Conservation (phyloP, 148 eudicot genomes). For the Cornus controversa region DNA sequence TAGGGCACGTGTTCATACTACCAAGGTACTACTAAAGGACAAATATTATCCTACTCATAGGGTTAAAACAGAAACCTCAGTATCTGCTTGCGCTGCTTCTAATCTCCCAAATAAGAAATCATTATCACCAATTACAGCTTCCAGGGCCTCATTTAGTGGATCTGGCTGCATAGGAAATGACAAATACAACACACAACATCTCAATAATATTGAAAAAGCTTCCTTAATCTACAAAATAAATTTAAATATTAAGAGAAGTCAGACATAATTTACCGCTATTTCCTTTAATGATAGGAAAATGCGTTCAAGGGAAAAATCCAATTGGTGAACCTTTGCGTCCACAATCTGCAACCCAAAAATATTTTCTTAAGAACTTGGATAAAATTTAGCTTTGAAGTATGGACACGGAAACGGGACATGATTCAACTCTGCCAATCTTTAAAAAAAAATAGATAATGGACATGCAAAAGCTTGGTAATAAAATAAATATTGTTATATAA, state of each 20-base stretch:
- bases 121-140: constrained; percentile 70
- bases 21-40: constrained; percentile 5
- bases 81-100: constrained; percentile 53
- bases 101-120: constrained; percentile 48
- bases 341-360: constrained; percentile 51
- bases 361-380: constrained; percentile 16
- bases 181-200: constrained; percentile 1
- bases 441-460: too few species aligned
- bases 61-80: constrained; percentile 54
- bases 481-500: too few species aligned
- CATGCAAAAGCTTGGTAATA: too few species aligned
- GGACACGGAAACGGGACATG: too few species aligned
- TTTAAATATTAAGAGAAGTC: constrained; percentile 4
- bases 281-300: constrained; percentile 87
- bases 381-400: too few species aligned
- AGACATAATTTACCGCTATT: constrained; percentile 51
- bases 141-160: constrained; percentile 76
- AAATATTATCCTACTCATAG: constrained; percentile 4
- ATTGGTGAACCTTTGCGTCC: constrained; percentile 89
- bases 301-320: constrained; percentile 82
- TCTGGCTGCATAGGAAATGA: constrained; percentile 64
- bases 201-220: not conserved
- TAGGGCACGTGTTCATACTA: too few species aligned
- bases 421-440: too few species aligned
- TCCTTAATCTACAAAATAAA: constrained; percentile 1